A percentile compares a stretch with the other conserved stretches of the same genome.
Conservation (phyloP, 139 green algal genomes). For the Chlorella vulgaris region DNA sequence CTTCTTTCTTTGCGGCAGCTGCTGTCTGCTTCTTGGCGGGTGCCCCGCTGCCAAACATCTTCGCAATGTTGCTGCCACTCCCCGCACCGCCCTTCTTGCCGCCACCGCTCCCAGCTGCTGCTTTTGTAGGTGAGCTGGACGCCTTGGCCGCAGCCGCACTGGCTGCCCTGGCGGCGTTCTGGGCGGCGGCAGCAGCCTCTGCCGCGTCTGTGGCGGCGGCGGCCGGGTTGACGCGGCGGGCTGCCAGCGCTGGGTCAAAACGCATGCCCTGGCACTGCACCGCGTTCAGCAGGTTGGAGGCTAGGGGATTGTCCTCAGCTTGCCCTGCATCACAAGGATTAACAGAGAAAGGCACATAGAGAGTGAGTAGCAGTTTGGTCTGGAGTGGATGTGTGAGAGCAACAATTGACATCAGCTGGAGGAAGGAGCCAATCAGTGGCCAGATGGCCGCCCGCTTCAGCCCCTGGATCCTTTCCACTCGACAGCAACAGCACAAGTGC, state of each 20-base stretch:
- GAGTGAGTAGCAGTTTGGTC: background rate
- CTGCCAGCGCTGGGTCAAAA: slow-evolving; percentile 6
- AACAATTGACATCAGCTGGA: too few species aligned
- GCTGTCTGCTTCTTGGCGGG: slow-evolving; percentile 3
- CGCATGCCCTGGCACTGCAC: slow-evolving; percentile 25
- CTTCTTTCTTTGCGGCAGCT: background rate
- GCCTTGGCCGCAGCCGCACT: background rate
- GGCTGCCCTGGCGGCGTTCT: background rate
- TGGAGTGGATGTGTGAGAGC: background rate
- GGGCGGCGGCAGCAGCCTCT: background rate
- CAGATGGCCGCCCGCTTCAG: too few species aligned
- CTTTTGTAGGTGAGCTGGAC: background rate
- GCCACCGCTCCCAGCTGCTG: background rate
- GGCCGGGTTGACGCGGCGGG: background rate
- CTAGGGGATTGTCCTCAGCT: slow-evolving; percentile 23
- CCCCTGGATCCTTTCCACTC: too few species aligned
- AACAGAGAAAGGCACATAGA: background rate
- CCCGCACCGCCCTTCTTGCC: background rate
- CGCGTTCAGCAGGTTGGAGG: slow-evolving; percentile 23
- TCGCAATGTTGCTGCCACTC: background rate
- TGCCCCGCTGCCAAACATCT: too few species aligned
- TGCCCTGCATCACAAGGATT: background rate
- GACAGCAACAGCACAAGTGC: too few species aligned
- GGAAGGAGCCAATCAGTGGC: too few species aligned
- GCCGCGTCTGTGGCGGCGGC: background rate